Conservation (phyloP, 2,329 filamentous ascomycete species). For the Xylaria sp. region DNA sequence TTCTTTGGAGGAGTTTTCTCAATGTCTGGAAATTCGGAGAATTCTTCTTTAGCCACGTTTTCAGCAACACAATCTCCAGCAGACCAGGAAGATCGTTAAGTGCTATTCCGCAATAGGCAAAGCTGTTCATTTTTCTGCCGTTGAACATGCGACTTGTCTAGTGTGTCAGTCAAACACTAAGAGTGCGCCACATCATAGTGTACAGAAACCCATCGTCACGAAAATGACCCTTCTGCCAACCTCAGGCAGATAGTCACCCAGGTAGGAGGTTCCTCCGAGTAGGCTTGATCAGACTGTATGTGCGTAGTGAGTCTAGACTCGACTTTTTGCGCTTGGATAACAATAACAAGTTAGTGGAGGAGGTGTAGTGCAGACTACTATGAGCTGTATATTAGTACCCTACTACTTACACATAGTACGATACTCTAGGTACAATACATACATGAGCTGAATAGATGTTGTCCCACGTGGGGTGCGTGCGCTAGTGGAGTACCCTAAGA, state of each 20-base stretch:
- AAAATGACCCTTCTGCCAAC: neutral
- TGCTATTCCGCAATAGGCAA: conserved; percentile 23
- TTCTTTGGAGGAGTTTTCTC: neutral
- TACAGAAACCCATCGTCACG: neutral
- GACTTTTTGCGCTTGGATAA: conserved; percentile 2
- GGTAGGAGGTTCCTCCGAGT: neutral
- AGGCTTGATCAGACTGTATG: neutral
- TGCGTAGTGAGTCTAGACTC: conserved; percentile 14
- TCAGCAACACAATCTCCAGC: conserved; percentile 24
- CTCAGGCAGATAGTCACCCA: neutral
- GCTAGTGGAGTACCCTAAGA: neutral
- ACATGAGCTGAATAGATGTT: conserved; percentile 11
- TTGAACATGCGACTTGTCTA: conserved; percentile 3
- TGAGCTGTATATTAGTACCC: neutral
- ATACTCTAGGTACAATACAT: neutral
- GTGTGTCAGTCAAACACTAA: neutral
- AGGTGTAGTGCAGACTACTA: neutral
- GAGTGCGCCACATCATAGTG: neutral
- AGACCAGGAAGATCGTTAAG: conserved; percentile 9
- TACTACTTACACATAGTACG: neutral
- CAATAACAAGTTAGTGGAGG: conserved; percentile 14
- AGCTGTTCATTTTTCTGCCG: conserved; percentile 23
- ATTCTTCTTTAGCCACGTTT: conserved; percentile 31
- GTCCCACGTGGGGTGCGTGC: conserved; percentile 12
- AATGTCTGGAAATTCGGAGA: conserved; percentile 32